Base-by-base conservation (phyloP, 2,329 filamentous ascomycete genomes). In the Fusarium paranaense region DNA sequence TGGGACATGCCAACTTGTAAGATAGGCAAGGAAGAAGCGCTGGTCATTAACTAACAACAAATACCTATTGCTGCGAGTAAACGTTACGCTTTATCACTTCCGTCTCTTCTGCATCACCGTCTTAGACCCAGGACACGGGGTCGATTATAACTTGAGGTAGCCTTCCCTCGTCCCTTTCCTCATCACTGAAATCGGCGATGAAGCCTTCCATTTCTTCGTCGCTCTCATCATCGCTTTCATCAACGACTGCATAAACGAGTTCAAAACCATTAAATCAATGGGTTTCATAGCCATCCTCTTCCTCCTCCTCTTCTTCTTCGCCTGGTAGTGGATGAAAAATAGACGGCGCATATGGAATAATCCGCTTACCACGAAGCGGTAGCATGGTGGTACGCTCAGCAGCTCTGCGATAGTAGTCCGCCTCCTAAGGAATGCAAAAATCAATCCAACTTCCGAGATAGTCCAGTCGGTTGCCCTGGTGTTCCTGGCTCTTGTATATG, bases 371-470 rank as follows among this genome's bases (percentile, higher is more conserved):
- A 11, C 45, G 27, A 32, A 27, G 30, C 3, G 27, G 27, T 32
- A 54, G 27, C 50, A 54, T 54, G 50, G 18, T 54, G 27, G 18
- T 30, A 33, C 50, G 50, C 50, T 54, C 27, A 32, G 27, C 18
- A 33, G 11, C 18, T 25, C 27, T 16, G 10, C 57, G 18, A 40
- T 62, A 45, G 32, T 32, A 16, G 25, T 54, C 45, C 35, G 13
- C 10, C 22, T 45, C 33, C 81, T 86, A 90, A 16, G 90, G 90
- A 74, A 93, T 92, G 81, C 90, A 93, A 80, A 92, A 91, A 80
- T 98, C 95, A 82, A 98, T 94, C 96, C 96, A 98, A 78, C 91
- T 94, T 69, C 94, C 94, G 56, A 98, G 87, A 82, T 98, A 96
- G 75, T 94, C 93, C 70, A 95, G 87, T 62, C 92, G 85, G 79